Base-by-base conservation (phyloP, 225 moss, liverwort and hornwort genomes). In the Thuidium tamariscinum region DNA sequence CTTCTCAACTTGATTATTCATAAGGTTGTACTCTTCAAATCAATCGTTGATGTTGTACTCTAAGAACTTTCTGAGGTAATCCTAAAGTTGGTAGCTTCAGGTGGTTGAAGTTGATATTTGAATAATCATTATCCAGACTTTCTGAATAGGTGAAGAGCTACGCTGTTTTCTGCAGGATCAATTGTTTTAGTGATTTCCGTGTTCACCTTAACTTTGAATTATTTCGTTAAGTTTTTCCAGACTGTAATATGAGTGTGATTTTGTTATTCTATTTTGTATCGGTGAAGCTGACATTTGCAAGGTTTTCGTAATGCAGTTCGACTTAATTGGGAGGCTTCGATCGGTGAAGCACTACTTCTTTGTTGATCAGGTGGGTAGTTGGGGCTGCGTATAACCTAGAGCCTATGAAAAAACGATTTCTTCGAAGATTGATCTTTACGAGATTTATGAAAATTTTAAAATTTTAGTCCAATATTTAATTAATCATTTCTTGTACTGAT, bases 301-400 rank as follows among this genome's bases (percentile, higher is more conserved):
- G 62, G 25, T 57, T 74, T 42, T 60, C 46, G 59, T 85, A 61
- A 74, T 74, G 89, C 89, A 95, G 95, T 97, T 95, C 88, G 98
- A 98, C 87, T 91, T 98, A 74, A 92, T 96, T 91, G 98, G 98
- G 46, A 95, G 98, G 87, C 94, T 98, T 65, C 95, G 98, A 74
- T 96, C 96, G 42, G 91, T 98, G 69, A 98, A 98, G 86, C 98
- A 98, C 82, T 98, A 98, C 86, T 98, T 98, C 83, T 93, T 98
- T 86, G 95, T 98, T 90, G 98, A 98, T 91, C 98, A 98, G 95
- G 95, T 95, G 64, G 79, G 65, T 85, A 73, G 16, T 41, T 89
- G 52, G 37, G 75, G 36, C 70, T 88, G 69, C 66, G 37, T 32
- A 27, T 27, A 44, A 44, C 73, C 44, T 76, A 37, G 61, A 61